Evolutionary conservation across 2,329 filamentous ascomycete species (phyloP).

Genomic region (Xylaria sp.): DNA sequence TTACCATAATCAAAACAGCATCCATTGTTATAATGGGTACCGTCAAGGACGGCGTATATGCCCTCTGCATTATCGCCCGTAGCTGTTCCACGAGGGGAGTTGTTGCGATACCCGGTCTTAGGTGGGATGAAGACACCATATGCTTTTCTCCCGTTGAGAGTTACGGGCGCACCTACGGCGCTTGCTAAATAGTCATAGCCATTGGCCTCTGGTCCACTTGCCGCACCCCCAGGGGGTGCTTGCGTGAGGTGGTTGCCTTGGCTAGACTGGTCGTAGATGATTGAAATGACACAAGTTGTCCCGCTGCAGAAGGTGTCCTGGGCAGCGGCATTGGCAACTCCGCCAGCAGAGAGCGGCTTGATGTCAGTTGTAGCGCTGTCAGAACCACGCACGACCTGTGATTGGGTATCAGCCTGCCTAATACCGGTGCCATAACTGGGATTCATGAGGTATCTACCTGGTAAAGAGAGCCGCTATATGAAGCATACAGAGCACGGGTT

Average conservation of each 20-base stretch:
- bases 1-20: slow-evolving; percentile 71
- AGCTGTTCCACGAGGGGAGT: slow-evolving; percentile 63
- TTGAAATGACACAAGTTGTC: slow-evolving; percentile 71
- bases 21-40: slow-evolving; percentile 67
- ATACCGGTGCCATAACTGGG: background rate
- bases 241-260: slow-evolving; percentile 70
- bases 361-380: slow-evolving; percentile 61
- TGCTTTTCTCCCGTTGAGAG: slow-evolving; percentile 68
- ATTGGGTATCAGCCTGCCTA: background rate
- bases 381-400: slow-evolving; percentile 59
- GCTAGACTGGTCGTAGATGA: slow-evolving; percentile 75
- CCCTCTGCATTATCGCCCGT: slow-evolving; percentile 66
- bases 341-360: slow-evolving; percentile 65
- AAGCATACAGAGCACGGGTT: slow-evolving; percentile 69
- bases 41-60: slow-evolving; percentile 70
- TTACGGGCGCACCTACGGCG: slow-evolving; percentile 70
- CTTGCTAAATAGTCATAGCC: slow-evolving; percentile 70
- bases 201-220: slow-evolving; percentile 63
- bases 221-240: slow-evolving; percentile 67
- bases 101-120: slow-evolving; percentile 72
- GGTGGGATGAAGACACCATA: slow-evolving; percentile 73
- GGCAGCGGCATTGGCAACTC: slow-evolving; percentile 68
- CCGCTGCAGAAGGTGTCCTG: slow-evolving; percentile 71
- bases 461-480: slow-evolving; percentile 63
- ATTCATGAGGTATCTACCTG: slow-evolving; percentile 57